Percentiles rank a stretch among this genome's conserved stretches.
Evolutionary conservation across 2,329 filamentous ascomycete species (phyloP).

Genomic region (Alternaria gaisen): DNA sequence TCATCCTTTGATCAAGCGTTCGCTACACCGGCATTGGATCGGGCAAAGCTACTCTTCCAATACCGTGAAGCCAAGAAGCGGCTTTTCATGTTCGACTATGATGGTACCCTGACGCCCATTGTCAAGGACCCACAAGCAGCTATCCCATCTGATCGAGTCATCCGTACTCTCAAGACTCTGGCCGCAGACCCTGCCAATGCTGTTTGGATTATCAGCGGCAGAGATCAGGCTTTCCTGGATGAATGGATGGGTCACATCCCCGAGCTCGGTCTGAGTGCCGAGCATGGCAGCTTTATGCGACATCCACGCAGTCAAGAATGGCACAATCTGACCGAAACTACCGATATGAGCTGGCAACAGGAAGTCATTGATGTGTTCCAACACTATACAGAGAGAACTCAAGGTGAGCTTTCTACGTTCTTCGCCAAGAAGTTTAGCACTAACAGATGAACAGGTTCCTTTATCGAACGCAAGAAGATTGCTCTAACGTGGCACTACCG

Average conservation of each 20-base stretch:
- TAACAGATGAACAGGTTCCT: conserved; percentile 69
- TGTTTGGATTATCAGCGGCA: conserved; percentile 98
- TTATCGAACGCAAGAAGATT: conserved; percentile 93
- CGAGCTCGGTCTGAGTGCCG: conserved; percentile 90
- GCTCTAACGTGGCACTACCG: conserved; percentile 98
- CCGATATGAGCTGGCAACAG: conserved; percentile 91
- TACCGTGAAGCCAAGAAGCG: conserved; percentile 80
- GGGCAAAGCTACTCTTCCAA: conserved; percentile 72
- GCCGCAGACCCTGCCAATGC: conserved; percentile 82
- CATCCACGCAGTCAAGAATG: conserved; percentile 79
- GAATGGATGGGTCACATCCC: conserved; percentile 92
- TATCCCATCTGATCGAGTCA: conserved; percentile 83
- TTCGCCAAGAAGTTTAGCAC: not conserved
- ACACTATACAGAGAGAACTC: conserved; percentile 85
- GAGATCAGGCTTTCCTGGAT: conserved; percentile 89
- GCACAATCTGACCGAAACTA: conserved; percentile 86
- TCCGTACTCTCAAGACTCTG: conserved; percentile 79
- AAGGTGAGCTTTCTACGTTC: conserved; percentile 64
- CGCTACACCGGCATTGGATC: conserved; percentile 83
- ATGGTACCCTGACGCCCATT: conserved; percentile 93
- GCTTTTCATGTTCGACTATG: conserved; percentile 98
- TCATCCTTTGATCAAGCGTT: conserved; percentile 77
- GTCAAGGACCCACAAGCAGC: conserved; percentile 90
- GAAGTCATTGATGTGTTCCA: conserved; percentile 87
- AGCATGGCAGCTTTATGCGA: conserved; percentile 95